Base-by-base conservation (phyloP, 345 rosid genomes). In the Eucalyptus rudis region DNA sequence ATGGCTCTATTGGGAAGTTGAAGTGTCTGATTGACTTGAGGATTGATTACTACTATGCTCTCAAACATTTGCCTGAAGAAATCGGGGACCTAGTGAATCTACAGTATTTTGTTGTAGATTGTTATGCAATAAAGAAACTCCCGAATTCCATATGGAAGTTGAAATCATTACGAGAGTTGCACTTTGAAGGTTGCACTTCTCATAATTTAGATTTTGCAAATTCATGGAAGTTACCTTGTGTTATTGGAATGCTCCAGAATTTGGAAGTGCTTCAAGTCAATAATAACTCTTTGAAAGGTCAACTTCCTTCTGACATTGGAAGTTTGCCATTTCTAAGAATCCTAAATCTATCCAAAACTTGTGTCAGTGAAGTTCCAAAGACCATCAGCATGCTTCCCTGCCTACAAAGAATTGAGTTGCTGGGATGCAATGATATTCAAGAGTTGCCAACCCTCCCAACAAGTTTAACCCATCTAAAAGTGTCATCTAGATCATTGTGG, bases 21-120 rank as follows among this genome's bases (percentile, higher is more conserved):
- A 40, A 36, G 2, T 24, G 31, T 7, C 2, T 81, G 4, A 40
- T 58, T 58, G 64, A 58, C 0, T 1, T 58, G 1, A 58, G 0
- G n/a, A 25, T 58, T 58, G 1, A 25, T 0, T 0, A 0, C 0
- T 68, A 7, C 13, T 0, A 2, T 8, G 16, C 43, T 31, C 12
- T 68, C 3, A 0, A 31, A 15, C 4, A 68, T 68, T 16, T 68
- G 43, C 79, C 79, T 4, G 1, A 66, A 1, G 76, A 66, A n/a
- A 66, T 66, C 0, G 71, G 71, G 5, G 36, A 64, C 17, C 36
- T 64, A n/a, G 19, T 64, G 8, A 64, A 14, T 7, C 20, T 64
- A 1, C 36, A n/a, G 0, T 14, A 54, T 1, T 54, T 54, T 0
- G 0, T 4, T 54, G 11, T 54, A 8, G 0, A 4, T 0, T 20